Base-by-base conservation (phyloP, 2,329 filamentous ascomycete genomes). In the Whalleya microplaca region DNA sequence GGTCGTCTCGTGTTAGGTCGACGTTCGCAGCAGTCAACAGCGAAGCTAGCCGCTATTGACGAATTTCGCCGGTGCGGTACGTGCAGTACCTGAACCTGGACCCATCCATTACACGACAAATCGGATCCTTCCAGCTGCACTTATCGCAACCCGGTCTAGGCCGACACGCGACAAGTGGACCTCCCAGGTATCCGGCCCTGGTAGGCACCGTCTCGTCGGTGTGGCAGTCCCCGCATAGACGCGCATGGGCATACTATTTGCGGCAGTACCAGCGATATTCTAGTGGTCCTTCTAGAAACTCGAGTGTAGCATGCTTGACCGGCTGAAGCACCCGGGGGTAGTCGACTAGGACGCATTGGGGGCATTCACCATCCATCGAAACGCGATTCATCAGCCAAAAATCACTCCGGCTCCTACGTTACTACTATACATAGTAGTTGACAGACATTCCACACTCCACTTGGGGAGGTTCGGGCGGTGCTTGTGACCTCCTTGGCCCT, bases 241-340 rank as follows among this genome's bases (percentile, higher is more conserved):
- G 23, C 23, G 23, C 23, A 61, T 58, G 47, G 60, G 60, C 60
- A 63, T 56, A 41, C 59, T 48, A 20, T 48, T 52, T 27, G 51
- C 48, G 57, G 47, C 45, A 49, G 45, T 55, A 45, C 60, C 60
- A 56, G 50, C 58, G 50, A 63, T n/a, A n/a, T 63, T 63, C 60
- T 63, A 63, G 60, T 63, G 60, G 58, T 61, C 37, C 55, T 63
- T 63, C 60, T 63, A 63, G 60, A 63, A 63, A 58, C 27, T 47
- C 47, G 32, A 37, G 32, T 12, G 32, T 37, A 12, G 23, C 23
- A 27, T 27, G 23, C 23, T 9, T 9, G 23, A 56, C 60, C 52
- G 58, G 58, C 60, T 63, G 51, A 57, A 19, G 48, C 41, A 58
- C 61, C 60, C 60, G 45, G 50, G 51, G 32, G 56, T 54, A 27